Conservation (phyloP, 805 yeast genomes). For the Ogataea haglerorum region DNA sequence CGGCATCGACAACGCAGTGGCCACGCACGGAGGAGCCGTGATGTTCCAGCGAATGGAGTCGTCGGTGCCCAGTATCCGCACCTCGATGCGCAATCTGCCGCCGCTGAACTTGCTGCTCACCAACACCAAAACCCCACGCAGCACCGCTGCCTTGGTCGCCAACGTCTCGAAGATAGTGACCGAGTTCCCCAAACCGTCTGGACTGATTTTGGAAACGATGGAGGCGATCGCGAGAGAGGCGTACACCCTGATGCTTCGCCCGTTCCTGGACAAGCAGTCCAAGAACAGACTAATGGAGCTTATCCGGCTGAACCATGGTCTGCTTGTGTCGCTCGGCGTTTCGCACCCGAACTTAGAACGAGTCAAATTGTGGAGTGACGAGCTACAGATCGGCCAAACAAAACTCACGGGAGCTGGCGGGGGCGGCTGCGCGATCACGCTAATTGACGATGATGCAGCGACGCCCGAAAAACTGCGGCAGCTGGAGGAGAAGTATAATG, state of each 20-base stretch:
- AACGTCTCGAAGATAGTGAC: conserved; percentile 58
- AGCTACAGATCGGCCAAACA: conserved; percentile 70
- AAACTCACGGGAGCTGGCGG: conserved; percentile 99
- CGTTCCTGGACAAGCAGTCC: conserved; percentile 42
- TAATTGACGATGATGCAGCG: conserved; percentile 50
- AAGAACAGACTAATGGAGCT: conserved; percentile 52
- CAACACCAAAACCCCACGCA: conserved; percentile 82
- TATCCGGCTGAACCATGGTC: conserved; percentile 81
- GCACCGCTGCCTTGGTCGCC: conserved; percentile 80
- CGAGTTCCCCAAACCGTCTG: conserved; percentile 52
- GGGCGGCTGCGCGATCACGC: conserved; percentile 95
- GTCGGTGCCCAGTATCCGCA: conserved; percentile 59
- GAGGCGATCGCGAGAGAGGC: conserved; percentile 73
- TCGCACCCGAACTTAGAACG: conserved; percentile 88
- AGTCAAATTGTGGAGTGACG: conserved; percentile 65
- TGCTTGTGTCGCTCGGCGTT: conserved; percentile 81
- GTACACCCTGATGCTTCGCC: conserved; percentile 55
- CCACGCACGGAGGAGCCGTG: conserved; percentile 95
- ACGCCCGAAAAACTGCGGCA: conserved; percentile 32
- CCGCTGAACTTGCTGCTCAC: conserved; percentile 70
- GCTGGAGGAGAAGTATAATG: conserved; percentile 36
- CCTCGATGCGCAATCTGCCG: conserved; percentile 71
- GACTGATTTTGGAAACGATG: conserved; percentile 70
- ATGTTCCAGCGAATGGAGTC: conserved; percentile 66
- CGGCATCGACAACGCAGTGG: conserved; percentile 95